A percentile compares a stretch with the other conserved stretches of the same genome.
Conservation (phyloP, 495 filamentous ascomycete species). For the Penicillium parvum region DNA sequence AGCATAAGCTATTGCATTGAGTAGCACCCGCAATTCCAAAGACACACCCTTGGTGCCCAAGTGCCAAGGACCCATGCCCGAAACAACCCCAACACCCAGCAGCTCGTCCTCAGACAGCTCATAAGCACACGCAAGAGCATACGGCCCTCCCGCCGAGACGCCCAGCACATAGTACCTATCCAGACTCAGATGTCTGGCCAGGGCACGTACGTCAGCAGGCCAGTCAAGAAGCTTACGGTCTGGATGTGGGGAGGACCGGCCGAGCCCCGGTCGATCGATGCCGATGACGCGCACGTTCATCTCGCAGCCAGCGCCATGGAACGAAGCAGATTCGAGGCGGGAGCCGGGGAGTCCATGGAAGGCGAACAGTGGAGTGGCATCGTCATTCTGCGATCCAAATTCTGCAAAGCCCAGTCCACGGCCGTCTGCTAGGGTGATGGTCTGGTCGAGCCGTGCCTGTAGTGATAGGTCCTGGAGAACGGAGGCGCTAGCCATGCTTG, state of each 20-base stretch:
- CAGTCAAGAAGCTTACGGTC: constrained; percentile 32
- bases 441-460: constrained; percentile 2
- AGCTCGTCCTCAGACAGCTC: constrained; percentile 2
- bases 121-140: constrained; percentile 34
- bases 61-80: constrained; percentile 1
- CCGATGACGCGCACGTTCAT: constrained; percentile 31
- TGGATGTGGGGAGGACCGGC: constrained; percentile 31
- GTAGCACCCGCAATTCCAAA: not conserved
- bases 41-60: not conserved
- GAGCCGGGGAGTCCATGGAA: constrained; percentile 37
- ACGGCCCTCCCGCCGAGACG: constrained; percentile 35
- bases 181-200: constrained; percentile 30
- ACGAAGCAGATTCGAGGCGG: constrained; percentile 24
- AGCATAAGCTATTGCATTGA: not conserved
- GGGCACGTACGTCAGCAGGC: constrained; percentile 31
- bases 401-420: constrained; percentile 29
- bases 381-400: constrained; percentile 22
- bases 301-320: constrained; percentile 18
- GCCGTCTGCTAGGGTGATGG: constrained; percentile 24
- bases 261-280: constrained; percentile 39
- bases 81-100: constrained; percentile 4
- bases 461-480: constrained; percentile 9
- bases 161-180: constrained; percentile 33
- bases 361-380: constrained; percentile 23
- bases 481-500: constrained; percentile 12